A percentile compares a stretch with the other conserved stretches of the same genome.
phyloP scores from a whole-genome alignment of 83 land plant species.

The Thuja plicata region DNA sequence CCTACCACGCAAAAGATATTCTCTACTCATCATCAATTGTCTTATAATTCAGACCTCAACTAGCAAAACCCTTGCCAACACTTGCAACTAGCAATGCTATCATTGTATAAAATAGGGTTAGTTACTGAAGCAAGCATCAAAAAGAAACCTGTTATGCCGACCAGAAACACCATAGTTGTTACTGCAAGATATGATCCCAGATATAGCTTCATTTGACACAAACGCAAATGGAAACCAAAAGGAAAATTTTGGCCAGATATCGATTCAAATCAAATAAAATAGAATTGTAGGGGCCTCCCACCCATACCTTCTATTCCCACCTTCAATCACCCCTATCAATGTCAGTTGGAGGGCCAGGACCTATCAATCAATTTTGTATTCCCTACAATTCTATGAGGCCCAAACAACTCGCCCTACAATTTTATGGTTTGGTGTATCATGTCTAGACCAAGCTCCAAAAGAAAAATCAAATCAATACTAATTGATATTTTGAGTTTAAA shows the following conservation, averaged over 20 bases:
- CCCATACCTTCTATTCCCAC: too few relatives aligned
- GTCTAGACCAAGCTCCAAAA: background rate
- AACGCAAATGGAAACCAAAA: background rate
- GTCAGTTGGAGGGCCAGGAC: too few relatives aligned
- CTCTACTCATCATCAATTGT: background rate
- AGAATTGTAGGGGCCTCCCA: too few relatives aligned
- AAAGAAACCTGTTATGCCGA: conserved; percentile 36
- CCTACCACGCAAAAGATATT: background rate
- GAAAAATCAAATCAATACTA: background rate
- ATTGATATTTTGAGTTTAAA: background rate
- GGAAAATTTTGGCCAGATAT: background rate
- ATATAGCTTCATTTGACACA: background rate
- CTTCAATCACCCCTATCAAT: too few relatives aligned
- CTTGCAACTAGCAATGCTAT: conserved; percentile 34
- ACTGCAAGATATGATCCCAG: background rate
- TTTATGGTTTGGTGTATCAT: background rate
- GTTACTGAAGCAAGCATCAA: conserved; percentile 52
- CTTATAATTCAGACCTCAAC: conserved; percentile 19
- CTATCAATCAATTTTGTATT: too few relatives aligned
- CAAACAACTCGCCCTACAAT: too few relatives aligned
- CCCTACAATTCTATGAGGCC: too few relatives aligned
- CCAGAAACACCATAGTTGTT: conserved; percentile 16
- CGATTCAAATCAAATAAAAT: background rate
- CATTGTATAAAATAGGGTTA: conserved; percentile 46
- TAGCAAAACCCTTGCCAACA: conserved; percentile 66